Evolutionary conservation across 148 eudicot species (phyloP).

Genomic region (Persicaria maculosa): DNA sequence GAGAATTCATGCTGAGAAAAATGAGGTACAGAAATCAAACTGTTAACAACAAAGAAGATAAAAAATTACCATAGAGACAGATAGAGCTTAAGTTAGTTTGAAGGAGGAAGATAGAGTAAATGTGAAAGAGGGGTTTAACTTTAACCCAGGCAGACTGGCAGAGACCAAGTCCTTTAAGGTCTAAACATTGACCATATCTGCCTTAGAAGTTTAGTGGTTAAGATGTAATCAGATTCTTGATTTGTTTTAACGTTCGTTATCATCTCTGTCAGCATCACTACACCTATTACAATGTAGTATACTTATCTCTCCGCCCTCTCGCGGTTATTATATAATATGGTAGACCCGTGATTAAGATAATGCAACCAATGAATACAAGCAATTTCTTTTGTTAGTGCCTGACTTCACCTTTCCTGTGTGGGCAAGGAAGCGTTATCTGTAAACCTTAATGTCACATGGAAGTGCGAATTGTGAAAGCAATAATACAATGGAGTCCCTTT

Average conservation of each 20-base stretch:
- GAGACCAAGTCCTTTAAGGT: constrained; percentile 1
- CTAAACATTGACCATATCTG: constrained; percentile 4
- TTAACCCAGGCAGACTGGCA: not conserved
- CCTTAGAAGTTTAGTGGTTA: not conserved
- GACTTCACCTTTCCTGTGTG: not conserved
- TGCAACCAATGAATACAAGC: not conserved
- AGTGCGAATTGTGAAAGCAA: not conserved
- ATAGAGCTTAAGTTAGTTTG: constrained; percentile 9
- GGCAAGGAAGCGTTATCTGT: not conserved
- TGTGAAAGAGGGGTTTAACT: not conserved
- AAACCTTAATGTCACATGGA: constrained; percentile 4
- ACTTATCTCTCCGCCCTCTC: not conserved
- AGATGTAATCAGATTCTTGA: constrained; percentile 11
- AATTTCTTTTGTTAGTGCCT: not conserved
- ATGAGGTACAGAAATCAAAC: constrained; percentile 11
- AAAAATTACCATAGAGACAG: not conserved
- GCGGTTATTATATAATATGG: not conserved
- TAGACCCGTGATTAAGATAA: constrained; percentile 7
- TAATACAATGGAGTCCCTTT: constrained; percentile 1
- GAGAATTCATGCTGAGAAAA: not conserved
- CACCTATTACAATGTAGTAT: not conserved
- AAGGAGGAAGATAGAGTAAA: constrained; percentile 1
- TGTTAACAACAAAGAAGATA: not conserved
- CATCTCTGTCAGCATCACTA: not conserved
- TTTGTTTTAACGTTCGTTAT: not conserved